Evolutionary conservation across 306 rosid genomes (phyloP).

Genomic region (Prunus armeniaca): DNA sequence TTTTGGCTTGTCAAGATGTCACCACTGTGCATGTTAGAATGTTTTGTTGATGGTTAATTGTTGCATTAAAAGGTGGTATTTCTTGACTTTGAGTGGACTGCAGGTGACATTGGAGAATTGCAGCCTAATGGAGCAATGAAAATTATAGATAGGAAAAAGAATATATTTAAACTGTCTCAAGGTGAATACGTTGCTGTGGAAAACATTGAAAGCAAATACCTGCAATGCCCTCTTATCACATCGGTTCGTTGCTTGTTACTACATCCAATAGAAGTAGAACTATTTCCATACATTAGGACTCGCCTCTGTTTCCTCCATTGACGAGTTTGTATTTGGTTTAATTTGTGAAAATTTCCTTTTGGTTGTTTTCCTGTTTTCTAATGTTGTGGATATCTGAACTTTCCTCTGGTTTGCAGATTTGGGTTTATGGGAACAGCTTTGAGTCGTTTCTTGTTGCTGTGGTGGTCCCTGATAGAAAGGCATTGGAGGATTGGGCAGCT

Average conservation of each 20-base stretch:
- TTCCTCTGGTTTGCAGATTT: constrained; percentile 46
- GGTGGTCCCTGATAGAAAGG: constrained; percentile 66
- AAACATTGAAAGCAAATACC: constrained; percentile 70
- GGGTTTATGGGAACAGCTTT: constrained; percentile 92
- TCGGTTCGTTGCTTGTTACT: constrained; percentile 54
- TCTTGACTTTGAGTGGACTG: constrained; percentile 15
- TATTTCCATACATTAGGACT: neutral
- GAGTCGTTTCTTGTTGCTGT: constrained; percentile 92
- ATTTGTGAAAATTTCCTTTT: neutral
- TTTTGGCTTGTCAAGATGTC: neutral
- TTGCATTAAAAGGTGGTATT: constrained; percentile 7
- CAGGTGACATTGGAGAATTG: constrained; percentile 99
- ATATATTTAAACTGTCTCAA: constrained; percentile 87
- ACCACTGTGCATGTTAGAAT: neutral
- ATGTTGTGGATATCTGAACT: neutral
- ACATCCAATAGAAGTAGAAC: no score
- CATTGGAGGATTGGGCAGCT: constrained; percentile 83
- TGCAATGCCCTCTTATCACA: constrained; percentile 71
- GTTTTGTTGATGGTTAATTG: neutral
- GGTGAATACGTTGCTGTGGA: constrained; percentile 94
- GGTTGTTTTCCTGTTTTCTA: neutral
- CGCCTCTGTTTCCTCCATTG: neutral
- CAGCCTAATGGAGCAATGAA: constrained; percentile 85
- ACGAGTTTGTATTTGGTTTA: neutral
- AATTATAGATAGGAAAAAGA: constrained; percentile 86